Evolutionary conservation across 2,329 filamentous ascomycete genomes (phyloP).

Genomic region (Colletotrichum chrysophilum): DNA sequence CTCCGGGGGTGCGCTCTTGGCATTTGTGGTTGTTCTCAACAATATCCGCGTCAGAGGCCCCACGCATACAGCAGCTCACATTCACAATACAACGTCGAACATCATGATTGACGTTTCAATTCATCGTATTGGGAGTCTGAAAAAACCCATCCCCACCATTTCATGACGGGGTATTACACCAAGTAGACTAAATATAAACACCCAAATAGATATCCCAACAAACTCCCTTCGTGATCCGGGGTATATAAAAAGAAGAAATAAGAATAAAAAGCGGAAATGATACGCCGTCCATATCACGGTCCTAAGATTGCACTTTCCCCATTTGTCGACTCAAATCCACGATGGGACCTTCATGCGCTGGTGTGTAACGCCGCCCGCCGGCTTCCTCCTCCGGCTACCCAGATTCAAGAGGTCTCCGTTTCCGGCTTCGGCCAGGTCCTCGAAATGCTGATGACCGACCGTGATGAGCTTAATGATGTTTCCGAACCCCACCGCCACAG

Average conservation of each 20-base stretch:
- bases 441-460: slow-evolving; percentile 69
- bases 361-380: slow-evolving; percentile 16
- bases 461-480: slow-evolving; percentile 76
- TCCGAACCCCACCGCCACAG: slow-evolving; percentile 73
- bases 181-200: not conserved
- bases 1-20: too few relatives aligned
- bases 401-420: slow-evolving; percentile 38
- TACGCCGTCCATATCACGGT: not conserved
- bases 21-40: too few relatives aligned
- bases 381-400: slow-evolving; percentile 43
- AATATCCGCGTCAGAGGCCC: too few relatives aligned
- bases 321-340: not conserved
- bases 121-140: not conserved
- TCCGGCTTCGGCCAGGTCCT: slow-evolving; percentile 38
- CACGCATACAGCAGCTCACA: too few relatives aligned
- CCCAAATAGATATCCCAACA: not conserved
- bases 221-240: slow-evolving; percentile 17
- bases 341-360: slow-evolving; percentile 14
- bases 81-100: not conserved
- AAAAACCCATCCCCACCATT: not conserved
- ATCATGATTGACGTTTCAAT: not conserved
- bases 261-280: not conserved
- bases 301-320: not conserved
- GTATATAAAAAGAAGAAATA: slow-evolving; percentile 9
- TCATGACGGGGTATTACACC: not conserved